Evolutionary conservation across 306 rosid genomes (phyloP).

Genomic region (Cucurbita pepo): DNA sequence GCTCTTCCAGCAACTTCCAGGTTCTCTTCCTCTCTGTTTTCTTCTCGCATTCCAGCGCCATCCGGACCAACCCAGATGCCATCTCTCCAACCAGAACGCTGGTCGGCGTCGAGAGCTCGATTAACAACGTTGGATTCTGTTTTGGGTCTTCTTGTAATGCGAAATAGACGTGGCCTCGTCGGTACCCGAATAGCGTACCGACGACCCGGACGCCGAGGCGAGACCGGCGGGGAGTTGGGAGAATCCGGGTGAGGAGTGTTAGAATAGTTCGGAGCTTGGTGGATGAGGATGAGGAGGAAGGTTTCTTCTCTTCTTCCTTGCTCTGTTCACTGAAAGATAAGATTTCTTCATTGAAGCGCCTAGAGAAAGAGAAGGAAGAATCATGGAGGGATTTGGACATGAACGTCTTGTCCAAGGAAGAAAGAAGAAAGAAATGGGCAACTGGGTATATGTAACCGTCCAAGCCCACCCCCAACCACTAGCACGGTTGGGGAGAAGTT

Average conservation of each 20-base stretch:
- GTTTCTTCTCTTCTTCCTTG: slow-evolving; percentile 8
- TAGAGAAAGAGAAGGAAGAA: slow-evolving; percentile 77
- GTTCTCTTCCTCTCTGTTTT: slow-evolving; percentile 7
- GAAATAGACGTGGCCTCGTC: slow-evolving; percentile 2
- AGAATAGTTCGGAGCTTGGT: slow-evolving; percentile 45
- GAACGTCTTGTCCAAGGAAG: slow-evolving; percentile 26
- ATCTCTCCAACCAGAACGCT: slow-evolving; percentile 6
- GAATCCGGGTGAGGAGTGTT: slow-evolving; percentile 11
- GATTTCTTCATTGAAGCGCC: slow-evolving; percentile 43
- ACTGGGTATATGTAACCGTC: no score
- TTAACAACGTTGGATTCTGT: not conserved
- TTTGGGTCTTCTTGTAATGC: slow-evolving; percentile 6
- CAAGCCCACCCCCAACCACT: no score
- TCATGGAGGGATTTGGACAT: slow-evolving; percentile 61
- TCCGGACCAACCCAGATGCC: slow-evolving; percentile 9
- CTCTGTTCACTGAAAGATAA: slow-evolving; percentile 19
- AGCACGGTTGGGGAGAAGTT: no score
- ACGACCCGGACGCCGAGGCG: not conserved
- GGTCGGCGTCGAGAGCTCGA: slow-evolving; percentile 3
- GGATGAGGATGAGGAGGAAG: not conserved
- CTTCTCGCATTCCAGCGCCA: slow-evolving; percentile 58
- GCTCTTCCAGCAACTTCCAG: slow-evolving; percentile 34
- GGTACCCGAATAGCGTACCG: slow-evolving; percentile 2
- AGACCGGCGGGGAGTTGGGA: not conserved
- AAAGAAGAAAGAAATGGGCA: not conserved